These are phyloP conservation scores for Hymenoscyphus repandus DNA, from an alignment of 2,329 filamentous ascomycete genomes.

Conservation along the genomic window DNA sequence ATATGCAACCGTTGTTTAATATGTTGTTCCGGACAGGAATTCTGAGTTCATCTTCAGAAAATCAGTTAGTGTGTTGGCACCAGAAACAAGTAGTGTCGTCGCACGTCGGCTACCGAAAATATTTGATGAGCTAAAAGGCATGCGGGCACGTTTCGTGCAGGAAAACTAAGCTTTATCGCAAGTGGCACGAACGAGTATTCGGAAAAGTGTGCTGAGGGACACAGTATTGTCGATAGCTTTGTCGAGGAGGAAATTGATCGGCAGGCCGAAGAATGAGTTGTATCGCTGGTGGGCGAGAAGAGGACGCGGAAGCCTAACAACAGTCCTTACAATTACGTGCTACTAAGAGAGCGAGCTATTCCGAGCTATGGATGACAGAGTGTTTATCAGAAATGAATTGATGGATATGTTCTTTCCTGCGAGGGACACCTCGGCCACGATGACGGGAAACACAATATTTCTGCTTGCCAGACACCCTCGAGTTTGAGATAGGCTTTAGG, in stretches of 20 bases:
- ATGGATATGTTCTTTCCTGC: conserved; percentile 34
- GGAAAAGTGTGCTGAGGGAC: conserved; percentile 6
- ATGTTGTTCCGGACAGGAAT: conserved; percentile 53
- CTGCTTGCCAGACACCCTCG: conserved; percentile 43
- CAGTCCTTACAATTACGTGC: conserved; percentile 32
- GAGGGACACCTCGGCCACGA: conserved; percentile 35
- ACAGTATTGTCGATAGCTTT: conserved; percentile 11
- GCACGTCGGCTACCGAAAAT: conserved; percentile 3
- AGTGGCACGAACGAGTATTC: conserved; percentile 6
- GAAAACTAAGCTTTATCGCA: conserved; percentile 5
- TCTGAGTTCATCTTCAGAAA: conserved; percentile 16
- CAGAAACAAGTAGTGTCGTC: conserved; percentile 2
- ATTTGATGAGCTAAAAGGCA: conserved; percentile 12
- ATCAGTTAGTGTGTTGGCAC: conserved; percentile 28
- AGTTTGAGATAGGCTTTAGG: conserved; percentile 35
- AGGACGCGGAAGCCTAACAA: not conserved
- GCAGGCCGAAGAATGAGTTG: not conserved
- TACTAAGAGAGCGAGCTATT: conserved; percentile 46
- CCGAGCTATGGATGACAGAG: conserved; percentile 38
- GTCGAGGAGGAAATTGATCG: conserved; percentile 10
- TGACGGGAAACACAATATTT: conserved; percentile 40
- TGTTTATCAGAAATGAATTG: conserved; percentile 30
- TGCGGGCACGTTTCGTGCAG: conserved; percentile 8
- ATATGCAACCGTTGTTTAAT: conserved; percentile 59
- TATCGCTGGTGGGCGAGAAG: not conserved